phyloP scores from a whole-genome alignment of 805 yeast species.

The Limtongia smithiae region DNA sequence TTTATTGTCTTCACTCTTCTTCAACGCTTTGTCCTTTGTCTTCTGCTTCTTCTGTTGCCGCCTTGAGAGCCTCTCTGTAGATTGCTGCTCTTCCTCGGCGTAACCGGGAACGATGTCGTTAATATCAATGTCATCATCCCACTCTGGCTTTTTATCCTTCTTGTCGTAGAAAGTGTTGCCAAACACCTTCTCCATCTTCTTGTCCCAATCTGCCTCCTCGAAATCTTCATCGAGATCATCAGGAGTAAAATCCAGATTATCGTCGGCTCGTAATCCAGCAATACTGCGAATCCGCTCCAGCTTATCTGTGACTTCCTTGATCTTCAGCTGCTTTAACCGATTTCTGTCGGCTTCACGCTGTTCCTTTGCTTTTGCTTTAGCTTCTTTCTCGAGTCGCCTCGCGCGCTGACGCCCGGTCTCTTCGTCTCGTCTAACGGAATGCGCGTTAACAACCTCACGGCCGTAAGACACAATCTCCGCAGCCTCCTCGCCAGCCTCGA shows the following conservation, averaged over 20 bases:
- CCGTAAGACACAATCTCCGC: conserved; percentile 93
- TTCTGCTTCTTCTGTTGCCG: conserved; percentile 34
- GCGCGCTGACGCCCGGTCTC: conserved; percentile 73
- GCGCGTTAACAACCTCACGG: conserved; percentile 63
- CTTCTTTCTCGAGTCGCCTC: conserved; percentile 66
- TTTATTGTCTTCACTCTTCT: conserved; percentile 48
- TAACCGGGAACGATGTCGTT: conserved; percentile 43
- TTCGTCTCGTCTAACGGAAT: conserved; percentile 79
- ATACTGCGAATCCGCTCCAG: conserved; percentile 61
- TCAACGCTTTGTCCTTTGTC: conserved; percentile 31
- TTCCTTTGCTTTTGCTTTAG: conserved; percentile 48
- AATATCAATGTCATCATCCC: conserved; percentile 59
- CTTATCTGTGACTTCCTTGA: conserved; percentile 73
- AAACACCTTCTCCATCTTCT: conserved; percentile 76
- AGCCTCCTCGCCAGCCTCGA: conserved; percentile 66
- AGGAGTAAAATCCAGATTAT: conserved; percentile 54
- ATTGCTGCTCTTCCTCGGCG: conserved; percentile 38
- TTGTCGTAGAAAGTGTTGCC: conserved; percentile 77
- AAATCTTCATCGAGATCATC: conserved; percentile 81
- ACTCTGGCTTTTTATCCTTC: conserved; percentile 53
- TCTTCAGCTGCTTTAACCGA: conserved; percentile 69
- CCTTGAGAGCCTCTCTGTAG: conserved; percentile 28
- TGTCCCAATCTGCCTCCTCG: conserved; percentile 84
- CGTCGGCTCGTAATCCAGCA: conserved; percentile 54
- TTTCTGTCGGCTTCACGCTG: conserved; percentile 59